These are phyloP conservation scores for Symbiodinium pilosum DNA, from an alignment of 73 alveolate genomes.

Conservation along the genomic window DNA sequence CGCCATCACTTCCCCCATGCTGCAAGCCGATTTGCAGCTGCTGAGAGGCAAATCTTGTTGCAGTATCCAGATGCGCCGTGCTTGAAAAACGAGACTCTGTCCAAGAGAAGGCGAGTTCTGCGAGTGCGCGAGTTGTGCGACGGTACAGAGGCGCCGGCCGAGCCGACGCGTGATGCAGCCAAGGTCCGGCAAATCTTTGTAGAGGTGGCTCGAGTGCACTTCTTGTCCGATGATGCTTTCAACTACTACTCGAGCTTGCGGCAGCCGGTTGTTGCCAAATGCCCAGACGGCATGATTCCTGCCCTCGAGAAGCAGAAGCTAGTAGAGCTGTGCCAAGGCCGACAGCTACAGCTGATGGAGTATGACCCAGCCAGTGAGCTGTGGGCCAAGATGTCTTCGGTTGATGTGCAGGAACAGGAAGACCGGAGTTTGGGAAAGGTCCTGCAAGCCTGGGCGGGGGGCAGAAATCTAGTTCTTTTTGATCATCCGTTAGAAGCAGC, in stretches of 20 bases:
- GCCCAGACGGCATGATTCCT: neutral
- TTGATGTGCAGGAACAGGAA: neutral
- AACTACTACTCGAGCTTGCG: neutral
- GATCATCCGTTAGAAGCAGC: neutral
- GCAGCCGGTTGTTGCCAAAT: neutral
- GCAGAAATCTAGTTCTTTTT: neutral
- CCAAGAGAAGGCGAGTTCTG: neutral
- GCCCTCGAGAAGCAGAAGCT: neutral
- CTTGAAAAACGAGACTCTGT: neutral
- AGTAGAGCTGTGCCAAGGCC: neutral
- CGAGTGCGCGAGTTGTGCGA: neutral
- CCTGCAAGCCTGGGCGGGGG: neutral
- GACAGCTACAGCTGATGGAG: conserved; percentile 9
- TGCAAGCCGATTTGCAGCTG: neutral
- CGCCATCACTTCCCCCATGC: neutral
- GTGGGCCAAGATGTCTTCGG: neutral
- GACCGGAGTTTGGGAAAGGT: neutral
- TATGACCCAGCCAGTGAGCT: neutral
- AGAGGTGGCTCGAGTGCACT: neutral
- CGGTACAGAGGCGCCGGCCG: too few species aligned
- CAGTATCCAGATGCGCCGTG: neutral
- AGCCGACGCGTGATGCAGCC: neutral
- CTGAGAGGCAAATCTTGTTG: neutral
- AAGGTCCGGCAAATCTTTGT: neutral
- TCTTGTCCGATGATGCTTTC: neutral